Base-by-base conservation (phyloP, 2,329 filamentous ascomycete genomes). In the Claviceps sp. region DNA sequence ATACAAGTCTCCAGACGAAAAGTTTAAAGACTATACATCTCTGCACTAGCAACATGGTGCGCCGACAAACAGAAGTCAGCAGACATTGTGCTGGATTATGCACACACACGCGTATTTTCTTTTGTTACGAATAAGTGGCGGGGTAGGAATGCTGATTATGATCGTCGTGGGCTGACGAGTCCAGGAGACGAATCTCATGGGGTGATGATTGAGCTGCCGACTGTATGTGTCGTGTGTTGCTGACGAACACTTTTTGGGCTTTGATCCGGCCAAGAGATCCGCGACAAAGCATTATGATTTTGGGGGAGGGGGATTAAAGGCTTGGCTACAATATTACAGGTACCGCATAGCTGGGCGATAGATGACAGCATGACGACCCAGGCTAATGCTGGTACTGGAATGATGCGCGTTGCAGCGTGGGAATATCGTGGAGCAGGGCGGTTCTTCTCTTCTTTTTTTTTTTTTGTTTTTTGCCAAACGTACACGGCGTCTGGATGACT, bases 31-130 rank as follows among this genome's bases (percentile, higher is more conserved):
- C 51, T 14, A 13, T 47, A 39, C 51, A 48, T 42, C 51, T 47
- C 23, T 43, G 34, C 50, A 50, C 47, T 34, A 45, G 40, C 36
- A 26, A 50, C 49, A 53, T 52, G 51, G 50, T 56, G 50, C 53
- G 53, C 23, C 57, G 50, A 56, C 54, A 50, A 50, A 53, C 55
- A 49, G 47, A 55, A 56, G 52, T 50, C 38, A 47, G 55, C 47
- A 53, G 47, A 54, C 54, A 56, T 57, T 58, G 54, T 55, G 55
- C 57, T 57, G 55, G 53, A 60, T 61, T 53, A 58, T 49, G 49
- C 56, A 54, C 55, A 53, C 53, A 55, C 54, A 54, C 56, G 56
- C 55, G 57, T 47, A 50, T 54, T 26, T 44, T 40, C 39, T 20
- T 40, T 20, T n/a, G 29, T 45, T 34, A 34, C n/a, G 44, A 45